Evolutionary conservation across 2,329 filamentous ascomycete species (phyloP).

Genomic region (Aureobasidium sp.): DNA sequence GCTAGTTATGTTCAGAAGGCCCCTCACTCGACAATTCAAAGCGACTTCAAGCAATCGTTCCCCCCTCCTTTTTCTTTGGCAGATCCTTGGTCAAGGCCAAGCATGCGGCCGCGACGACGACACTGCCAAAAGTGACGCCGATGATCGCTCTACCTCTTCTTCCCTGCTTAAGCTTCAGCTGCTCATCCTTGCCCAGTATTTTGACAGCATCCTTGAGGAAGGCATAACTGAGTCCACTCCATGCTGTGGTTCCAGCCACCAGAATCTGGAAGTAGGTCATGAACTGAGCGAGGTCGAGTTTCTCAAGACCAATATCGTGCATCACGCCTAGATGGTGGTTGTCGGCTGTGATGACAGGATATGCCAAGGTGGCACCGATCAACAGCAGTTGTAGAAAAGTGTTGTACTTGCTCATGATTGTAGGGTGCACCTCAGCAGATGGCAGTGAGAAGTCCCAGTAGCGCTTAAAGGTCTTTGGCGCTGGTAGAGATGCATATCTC

Average conservation of each 20-base stretch:
- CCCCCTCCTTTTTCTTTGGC: conserved; percentile 4
- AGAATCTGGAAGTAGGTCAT: conserved; percentile 54
- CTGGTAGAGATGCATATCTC: conserved; percentile 86
- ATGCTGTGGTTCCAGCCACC: conserved; percentile 81
- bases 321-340: conserved; percentile 20
- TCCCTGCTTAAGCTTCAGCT: conserved; percentile 40
- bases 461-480: conserved; percentile 80
- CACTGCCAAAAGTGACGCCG: conserved; percentile 37
- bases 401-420: conserved; percentile 79
- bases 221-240: conserved; percentile 89
- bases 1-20: neutral
- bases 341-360: conserved; percentile 54
- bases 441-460: conserved; percentile 98
- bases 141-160: conserved; percentile 41
- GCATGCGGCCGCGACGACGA: conserved; percentile 34
- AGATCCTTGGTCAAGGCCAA: conserved; percentile 15
- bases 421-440: conserved; percentile 74
- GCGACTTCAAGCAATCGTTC: neutral
- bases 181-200: conserved; percentile 54
- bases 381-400: conserved; percentile 84
- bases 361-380: conserved; percentile 73
- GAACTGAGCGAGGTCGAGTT: conserved; percentile 27
- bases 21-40: neutral
- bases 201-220: conserved; percentile 87
- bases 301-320: conserved; percentile 18